Evolutionary conservation across 306 rosid genomes (phyloP).

Genomic region (Gillenia trifoliata): DNA sequence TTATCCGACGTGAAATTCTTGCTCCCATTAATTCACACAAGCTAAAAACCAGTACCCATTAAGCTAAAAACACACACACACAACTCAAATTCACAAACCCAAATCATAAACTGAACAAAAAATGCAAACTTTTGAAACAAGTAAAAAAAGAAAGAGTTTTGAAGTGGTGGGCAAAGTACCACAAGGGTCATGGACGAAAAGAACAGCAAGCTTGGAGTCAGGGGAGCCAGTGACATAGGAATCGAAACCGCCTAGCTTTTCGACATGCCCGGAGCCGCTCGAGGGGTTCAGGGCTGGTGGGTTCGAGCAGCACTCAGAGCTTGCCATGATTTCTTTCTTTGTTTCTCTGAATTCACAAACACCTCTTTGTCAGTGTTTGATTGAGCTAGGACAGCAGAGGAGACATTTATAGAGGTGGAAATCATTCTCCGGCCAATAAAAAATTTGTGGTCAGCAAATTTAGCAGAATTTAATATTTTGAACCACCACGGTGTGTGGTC

Average conservation of each 20-base stretch:
- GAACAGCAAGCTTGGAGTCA: slow-evolving; percentile 45
- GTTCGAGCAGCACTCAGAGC: slow-evolving; percentile 60
- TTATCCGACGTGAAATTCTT: not conserved
- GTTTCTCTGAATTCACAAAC: not conserved
- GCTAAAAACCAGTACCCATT: not conserved
- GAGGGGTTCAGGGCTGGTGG: slow-evolving; percentile 52
- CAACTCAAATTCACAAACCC: not conserved
- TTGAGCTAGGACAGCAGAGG: not conserved
- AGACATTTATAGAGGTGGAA: not conserved
- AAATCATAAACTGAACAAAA: not conserved
- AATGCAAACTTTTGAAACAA: not conserved
- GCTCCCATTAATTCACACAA: not conserved
- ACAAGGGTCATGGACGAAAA: slow-evolving; percentile 46
- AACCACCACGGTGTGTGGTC: no score
- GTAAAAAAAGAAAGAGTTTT: not conserved
- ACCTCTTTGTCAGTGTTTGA: not conserved
- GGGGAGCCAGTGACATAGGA: slow-evolving; percentile 49
- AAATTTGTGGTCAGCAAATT: not conserved
- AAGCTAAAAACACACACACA: not conserved
- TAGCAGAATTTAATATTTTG: not conserved
- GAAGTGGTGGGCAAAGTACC: slow-evolving; percentile 23
- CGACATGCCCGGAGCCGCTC: slow-evolving; percentile 52
- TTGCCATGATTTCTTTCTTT: slow-evolving; percentile 34
- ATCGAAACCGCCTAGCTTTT: slow-evolving; percentile 32
- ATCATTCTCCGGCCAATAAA: not conserved